Evolutionary conservation across 129 eudicot genomes (phyloP).

Genomic region (Erigeron canadensis): DNA sequence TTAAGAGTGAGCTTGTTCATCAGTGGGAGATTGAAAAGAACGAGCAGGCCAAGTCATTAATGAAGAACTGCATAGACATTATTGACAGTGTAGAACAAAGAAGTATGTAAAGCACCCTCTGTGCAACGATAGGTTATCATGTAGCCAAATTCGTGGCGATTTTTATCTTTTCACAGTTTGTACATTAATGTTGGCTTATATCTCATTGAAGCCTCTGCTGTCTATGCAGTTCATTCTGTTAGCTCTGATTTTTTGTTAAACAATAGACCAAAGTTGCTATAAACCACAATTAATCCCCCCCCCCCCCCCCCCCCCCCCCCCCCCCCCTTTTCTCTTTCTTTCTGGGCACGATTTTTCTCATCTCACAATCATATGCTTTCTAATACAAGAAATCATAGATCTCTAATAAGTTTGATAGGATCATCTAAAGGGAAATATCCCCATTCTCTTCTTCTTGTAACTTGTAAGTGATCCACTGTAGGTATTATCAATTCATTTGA

Average conservation of each 20-base stretch:
- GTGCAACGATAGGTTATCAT: not conserved
- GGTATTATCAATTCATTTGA: too few relatives aligned
- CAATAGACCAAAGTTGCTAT: not conserved
- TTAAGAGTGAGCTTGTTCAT: slow-evolving; percentile 57
- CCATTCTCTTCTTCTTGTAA: too few relatives aligned
- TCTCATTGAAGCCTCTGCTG: not conserved
- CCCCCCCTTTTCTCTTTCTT: too few relatives aligned
- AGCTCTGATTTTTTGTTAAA: not conserved
- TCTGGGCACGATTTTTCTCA: too few relatives aligned
- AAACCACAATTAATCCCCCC: too few relatives aligned
- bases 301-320: too few relatives aligned
- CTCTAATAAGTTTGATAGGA: too few relatives aligned
- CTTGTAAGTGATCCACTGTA: too few relatives aligned
- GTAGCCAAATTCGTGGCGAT: not conserved
- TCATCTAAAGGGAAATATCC: too few relatives aligned
- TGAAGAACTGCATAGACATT: slow-evolving; percentile 68
- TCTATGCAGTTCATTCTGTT: not conserved
- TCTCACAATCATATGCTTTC: too few relatives aligned
- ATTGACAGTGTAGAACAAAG: slow-evolving; percentile 42
- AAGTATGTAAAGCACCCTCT: slow-evolving; percentile 3
- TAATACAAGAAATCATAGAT: too few relatives aligned
- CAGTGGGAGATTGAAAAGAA: slow-evolving; percentile 68
- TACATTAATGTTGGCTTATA: not conserved
- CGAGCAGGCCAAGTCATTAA: slow-evolving; percentile 70
- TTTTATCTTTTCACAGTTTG: not conserved